Evolutionary conservation across 352 stramenopile species (phyloP), one percentile per base, ranked within the genome.

Genomic region (Pythium insidiosum): DNA sequence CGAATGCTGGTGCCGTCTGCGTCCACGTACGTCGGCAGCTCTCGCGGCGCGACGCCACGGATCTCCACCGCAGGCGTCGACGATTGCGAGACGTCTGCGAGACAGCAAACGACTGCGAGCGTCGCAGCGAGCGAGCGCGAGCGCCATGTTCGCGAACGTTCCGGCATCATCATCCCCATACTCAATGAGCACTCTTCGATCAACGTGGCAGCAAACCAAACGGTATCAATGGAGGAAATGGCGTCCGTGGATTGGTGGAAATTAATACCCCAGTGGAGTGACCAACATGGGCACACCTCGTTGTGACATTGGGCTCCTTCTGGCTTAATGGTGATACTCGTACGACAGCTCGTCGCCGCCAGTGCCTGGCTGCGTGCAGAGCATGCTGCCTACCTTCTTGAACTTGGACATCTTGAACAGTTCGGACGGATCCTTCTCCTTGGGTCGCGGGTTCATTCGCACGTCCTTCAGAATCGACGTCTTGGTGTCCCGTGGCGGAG

Each of bases 401-500:
- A 91, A 91, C 57, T 91, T 91, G 57, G 73, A 78, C 79, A 91
- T 88, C 42, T 91, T 91, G 66, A 91, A 91, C 3, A 73, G 60
- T 29, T 86, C 69, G 15, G 56, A 39, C 35, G 53, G 51, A 19
- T 63, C 53, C 12, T 61, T 52, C 11, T 66, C 44, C 21, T 60
- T 35, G 6, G 44, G 49, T 18, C 61, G 61, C 20, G 46, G 47
- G 22, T 80, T 66, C 34, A 73, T 38, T 18, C 79, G 73, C 20
- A 85, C 51, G 61, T 91, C 76, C 38, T 85, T 87, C 24, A 58
- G 57, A 4, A 76, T 31, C 3, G 76, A 89, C n/a, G 67, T 60
- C 30, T 65, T 70, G n/a, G 79, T 88, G 12, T 91, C 79, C 34
- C 79, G 70, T 16, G 79, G 79, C 11, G 75, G 47, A 6, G 76